Evolutionary conservation across 1,284 basidiomycete genomes (phyloP).

Genomic region (Cryptococcus hybrid): DNA sequence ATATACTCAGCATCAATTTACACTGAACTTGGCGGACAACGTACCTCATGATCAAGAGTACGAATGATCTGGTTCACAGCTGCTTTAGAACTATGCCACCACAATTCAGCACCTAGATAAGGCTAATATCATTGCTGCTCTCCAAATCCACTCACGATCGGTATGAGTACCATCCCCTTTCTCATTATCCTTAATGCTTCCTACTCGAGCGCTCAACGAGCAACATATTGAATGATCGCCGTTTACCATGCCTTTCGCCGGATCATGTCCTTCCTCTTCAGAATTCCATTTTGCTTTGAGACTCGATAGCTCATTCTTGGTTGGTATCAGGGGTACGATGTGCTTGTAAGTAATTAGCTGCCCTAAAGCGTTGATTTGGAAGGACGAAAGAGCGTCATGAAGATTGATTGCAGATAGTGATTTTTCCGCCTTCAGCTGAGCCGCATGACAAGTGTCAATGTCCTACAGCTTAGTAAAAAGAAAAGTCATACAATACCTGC

Average conservation of each 20-base stretch:
- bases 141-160: slow-evolving; percentile 51
- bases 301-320: slow-evolving; percentile 11
- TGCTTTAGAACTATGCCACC: slow-evolving; percentile 58
- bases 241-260: slow-evolving; percentile 45
- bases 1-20: too few relatives aligned
- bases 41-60: slow-evolving; percentile 61
- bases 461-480: neutral
- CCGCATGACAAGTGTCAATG: neutral
- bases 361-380: slow-evolving; percentile 54
- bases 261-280: slow-evolving; percentile 31
- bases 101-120: neutral
- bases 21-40: too few relatives aligned
- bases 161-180: slow-evolving; percentile 67
- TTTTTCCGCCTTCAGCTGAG: slow-evolving; percentile 54
- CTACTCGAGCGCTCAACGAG: slow-evolving; percentile 53
- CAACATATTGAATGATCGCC: slow-evolving; percentile 47
- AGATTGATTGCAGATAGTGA: slow-evolving; percentile 50
- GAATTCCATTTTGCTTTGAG: slow-evolving; percentile 2
- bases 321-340: slow-evolving; percentile 54
- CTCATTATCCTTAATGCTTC: slow-evolving; percentile 52
- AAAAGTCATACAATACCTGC: slow-evolving; percentile 49
- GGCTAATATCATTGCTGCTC: neutral
- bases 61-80: slow-evolving; percentile 71
- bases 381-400: slow-evolving; percentile 29
- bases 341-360: slow-evolving; percentile 55